Conservation (phyloP, 2,329 filamentous ascomycete species). For the Didymella arachidicola region DNA sequence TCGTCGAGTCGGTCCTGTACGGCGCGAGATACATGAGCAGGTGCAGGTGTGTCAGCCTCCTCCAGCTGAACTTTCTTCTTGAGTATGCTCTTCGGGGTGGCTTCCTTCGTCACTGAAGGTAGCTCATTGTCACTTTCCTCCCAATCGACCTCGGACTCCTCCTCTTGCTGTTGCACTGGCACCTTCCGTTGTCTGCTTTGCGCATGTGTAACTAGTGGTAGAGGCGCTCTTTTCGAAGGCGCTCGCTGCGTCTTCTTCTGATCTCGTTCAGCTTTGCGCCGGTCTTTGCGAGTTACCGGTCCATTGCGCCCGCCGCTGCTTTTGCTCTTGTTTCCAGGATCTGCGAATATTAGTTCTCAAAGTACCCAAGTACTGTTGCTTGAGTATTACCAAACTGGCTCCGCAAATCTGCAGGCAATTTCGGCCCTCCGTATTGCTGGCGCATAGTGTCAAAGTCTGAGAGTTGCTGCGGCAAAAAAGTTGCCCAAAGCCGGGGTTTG, state of each 20-base stretch:
- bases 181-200: constrained; percentile 28
- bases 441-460: constrained; percentile 46
- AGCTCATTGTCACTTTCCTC: constrained; percentile 48
- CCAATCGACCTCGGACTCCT: constrained; percentile 38
- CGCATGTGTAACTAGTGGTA: constrained; percentile 20
- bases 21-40: constrained; percentile 44
- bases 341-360: constrained; percentile 26
- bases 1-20: constrained; percentile 70
- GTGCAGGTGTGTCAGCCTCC: constrained; percentile 27
- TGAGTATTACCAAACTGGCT: constrained; percentile 51
- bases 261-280: constrained; percentile 70
- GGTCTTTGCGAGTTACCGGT: constrained; percentile 65
- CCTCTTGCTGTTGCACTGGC: constrained; percentile 35
- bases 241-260: constrained; percentile 63
- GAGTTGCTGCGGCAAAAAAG: constrained; percentile 40
- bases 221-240: constrained; percentile 16
- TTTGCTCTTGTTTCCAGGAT: constrained; percentile 38
- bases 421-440: constrained; percentile 51
- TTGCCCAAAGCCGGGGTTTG: constrained; percentile 26
- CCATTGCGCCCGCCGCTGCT: constrained; percentile 38
- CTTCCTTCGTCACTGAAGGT: constrained; percentile 29
- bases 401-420: constrained; percentile 56
- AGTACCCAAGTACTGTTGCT: not conserved
- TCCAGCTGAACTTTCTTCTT: constrained; percentile 29
- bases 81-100: constrained; percentile 43